These are phyloP conservation scores for Musa itinerans DNA, from an alignment of 176 grass and related monocot species.

Conservation along the genomic window DNA sequence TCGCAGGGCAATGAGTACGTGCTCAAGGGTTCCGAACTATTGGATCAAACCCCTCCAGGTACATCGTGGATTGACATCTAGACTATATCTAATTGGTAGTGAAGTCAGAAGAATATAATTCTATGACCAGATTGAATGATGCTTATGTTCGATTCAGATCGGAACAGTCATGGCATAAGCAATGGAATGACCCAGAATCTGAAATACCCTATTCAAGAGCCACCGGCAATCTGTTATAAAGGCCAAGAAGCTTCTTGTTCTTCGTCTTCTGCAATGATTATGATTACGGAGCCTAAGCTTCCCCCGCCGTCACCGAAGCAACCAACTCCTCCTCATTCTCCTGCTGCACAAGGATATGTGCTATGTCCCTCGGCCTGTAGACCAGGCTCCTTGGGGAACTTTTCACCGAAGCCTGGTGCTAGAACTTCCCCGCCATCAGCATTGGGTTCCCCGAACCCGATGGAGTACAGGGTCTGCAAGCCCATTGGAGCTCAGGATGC, in stretches of 20 bases:
- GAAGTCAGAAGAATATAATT: background rate
- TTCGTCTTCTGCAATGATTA: constrained; percentile 23
- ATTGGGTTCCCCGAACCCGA: constrained; percentile 45
- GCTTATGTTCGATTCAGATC: constrained; percentile 18
- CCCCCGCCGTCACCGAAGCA: background rate
- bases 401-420: constrained; percentile 3
- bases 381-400: constrained; percentile 5
- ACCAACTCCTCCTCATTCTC: background rate
- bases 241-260: constrained; percentile 27
- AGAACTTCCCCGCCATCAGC: constrained; percentile 36
- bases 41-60: constrained; percentile 26
- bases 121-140: background rate
- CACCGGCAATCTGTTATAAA: constrained; percentile 13
- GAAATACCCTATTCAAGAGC: constrained; percentile 18
- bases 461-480: constrained; percentile 58
- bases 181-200: constrained; percentile 24
- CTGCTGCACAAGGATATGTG: constrained; percentile 2
- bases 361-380: background rate
- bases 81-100: background rate
- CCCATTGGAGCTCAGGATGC: constrained; percentile 59
- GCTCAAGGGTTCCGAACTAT: constrained; percentile 24
- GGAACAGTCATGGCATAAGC: constrained; percentile 9
- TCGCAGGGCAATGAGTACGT: constrained; percentile 23
- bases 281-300: constrained; percentile 23
- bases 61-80: background rate